phyloP scores from a whole-genome alignment of 306 rosid genomes.

The Comarum palustre region DNA sequence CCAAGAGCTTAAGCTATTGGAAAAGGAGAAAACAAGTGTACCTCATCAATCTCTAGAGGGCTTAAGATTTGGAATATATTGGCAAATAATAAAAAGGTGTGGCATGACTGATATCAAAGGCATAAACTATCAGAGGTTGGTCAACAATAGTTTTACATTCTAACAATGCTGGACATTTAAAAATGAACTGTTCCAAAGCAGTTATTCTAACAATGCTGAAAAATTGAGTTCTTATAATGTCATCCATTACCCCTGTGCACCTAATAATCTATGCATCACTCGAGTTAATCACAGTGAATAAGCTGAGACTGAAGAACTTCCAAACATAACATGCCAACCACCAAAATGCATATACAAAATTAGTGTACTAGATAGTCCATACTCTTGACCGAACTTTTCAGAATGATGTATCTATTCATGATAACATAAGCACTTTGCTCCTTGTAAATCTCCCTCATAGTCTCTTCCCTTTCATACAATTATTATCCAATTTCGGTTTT shows the following conservation, averaged over 20 bases:
- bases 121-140: not conserved
- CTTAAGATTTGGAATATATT: not conserved
- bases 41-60: not conserved
- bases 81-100: not conserved
- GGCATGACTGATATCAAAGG: not conserved
- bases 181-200: not conserved
- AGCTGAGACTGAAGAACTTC: not conserved
- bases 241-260: not conserved
- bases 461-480: not conserved
- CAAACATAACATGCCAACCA: not conserved
- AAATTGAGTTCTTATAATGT: not conserved
- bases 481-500: not conserved
- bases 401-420: not conserved
- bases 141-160: not conserved
- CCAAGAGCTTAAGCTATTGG: not conserved
- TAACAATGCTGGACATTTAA: not conserved
- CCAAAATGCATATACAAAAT: not conserved
- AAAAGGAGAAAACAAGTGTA: not conserved
- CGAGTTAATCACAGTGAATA: not conserved
- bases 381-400: not conserved
- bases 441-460: not conserved
- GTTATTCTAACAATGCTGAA: no score
- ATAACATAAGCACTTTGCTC: not conserved
- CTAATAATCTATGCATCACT: not conserved
- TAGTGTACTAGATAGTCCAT: not conserved